Percentiles rank a stretch among this genome's conserved stretches.
phyloP scores from a whole-genome alignment of 108 stramenopile genomes.

The Nitzschia sp. region DNA sequence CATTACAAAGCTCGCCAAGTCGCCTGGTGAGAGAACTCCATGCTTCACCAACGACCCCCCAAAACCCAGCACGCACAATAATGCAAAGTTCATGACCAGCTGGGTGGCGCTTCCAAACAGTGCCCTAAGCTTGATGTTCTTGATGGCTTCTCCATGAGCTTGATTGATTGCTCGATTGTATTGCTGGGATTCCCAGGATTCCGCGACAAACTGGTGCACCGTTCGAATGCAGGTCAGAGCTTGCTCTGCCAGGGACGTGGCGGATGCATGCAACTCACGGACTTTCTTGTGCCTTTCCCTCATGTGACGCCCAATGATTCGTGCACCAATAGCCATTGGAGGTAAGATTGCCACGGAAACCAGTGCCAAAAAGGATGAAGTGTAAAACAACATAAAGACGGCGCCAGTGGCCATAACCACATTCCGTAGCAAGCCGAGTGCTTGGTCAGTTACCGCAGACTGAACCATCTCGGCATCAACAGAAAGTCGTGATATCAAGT shows the following conservation, averaged over 20 bases:
- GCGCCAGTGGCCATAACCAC: conserved; percentile 57
- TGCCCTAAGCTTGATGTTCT: conserved; percentile 53
- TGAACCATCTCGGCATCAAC: conserved; percentile 64
- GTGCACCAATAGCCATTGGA: conserved; percentile 65
- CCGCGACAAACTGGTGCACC: conserved; percentile 69
- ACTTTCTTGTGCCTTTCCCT: conserved; percentile 56
- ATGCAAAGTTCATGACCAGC: conserved; percentile 36
- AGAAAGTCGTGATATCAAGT: conserved; percentile 65
- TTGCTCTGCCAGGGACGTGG: conserved; percentile 79
- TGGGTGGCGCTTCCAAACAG: conserved; percentile 62
- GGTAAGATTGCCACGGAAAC: conserved; percentile 63
- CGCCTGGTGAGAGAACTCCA: conserved; percentile 55
- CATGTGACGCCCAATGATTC: conserved; percentile 44
- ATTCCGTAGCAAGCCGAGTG: conserved; percentile 45
- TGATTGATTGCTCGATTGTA: conserved; percentile 69
- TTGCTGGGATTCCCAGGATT: conserved; percentile 81
- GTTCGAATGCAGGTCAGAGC: conserved; percentile 77
- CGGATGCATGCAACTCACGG: conserved; percentile 80
- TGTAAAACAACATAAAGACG: conserved; percentile 58
- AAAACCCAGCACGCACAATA: conserved; percentile 64
- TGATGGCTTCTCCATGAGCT: conserved; percentile 57
- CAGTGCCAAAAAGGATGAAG: conserved; percentile 61
- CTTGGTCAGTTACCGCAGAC: conserved; percentile 64
- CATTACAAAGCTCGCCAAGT: conserved; percentile 92
- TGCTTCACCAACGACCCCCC: conserved; percentile 57